These are phyloP conservation scores for Fusarium avenaceum DNA, from an alignment of 2,329 filamentous ascomycete species.

Conservation along the genomic window DNA sequence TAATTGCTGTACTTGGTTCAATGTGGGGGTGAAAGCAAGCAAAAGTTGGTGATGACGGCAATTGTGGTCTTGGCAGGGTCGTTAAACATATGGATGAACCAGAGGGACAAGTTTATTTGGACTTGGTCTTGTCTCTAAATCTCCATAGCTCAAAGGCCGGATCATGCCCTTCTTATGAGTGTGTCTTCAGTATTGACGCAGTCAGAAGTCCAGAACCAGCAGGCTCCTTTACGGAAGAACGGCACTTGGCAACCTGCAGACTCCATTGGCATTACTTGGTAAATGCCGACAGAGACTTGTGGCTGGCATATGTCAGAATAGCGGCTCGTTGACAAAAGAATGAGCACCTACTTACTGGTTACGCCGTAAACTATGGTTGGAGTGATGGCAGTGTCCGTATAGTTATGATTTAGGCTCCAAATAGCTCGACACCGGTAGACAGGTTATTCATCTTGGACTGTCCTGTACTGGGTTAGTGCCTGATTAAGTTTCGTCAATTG, in stretches of 20 bases:
- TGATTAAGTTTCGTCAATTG: not conserved
- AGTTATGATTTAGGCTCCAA: not conserved
- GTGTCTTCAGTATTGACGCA: constrained; percentile 23
- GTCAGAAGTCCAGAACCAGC: constrained; percentile 13
- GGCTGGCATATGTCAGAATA: not conserved
- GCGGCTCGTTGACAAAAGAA: not conserved
- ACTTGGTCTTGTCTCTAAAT: not conserved
- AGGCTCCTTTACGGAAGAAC: constrained; percentile 33
- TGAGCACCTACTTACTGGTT: not conserved
- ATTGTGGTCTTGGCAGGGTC: not conserved
- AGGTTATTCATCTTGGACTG: not conserved
- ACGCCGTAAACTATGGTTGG: not conserved
- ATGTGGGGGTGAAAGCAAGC: constrained; percentile 18
- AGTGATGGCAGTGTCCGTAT: not conserved
- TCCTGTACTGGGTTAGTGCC: not conserved
- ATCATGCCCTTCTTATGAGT: constrained; percentile 24
- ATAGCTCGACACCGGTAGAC: not conserved
- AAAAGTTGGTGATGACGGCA: constrained; percentile 19
- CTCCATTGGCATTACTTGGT: constrained; percentile 17
- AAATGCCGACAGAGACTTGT: not conserved
- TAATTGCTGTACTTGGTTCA: constrained; percentile 4
- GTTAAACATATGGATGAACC: constrained; percentile 2
- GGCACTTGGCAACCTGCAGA: constrained; percentile 42
- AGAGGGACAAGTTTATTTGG: not conserved
- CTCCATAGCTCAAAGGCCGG: not conserved